Base-by-base conservation (phyloP, 2,329 filamentous ascomycete genomes). In the Verticillium nonalfalfae region DNA sequence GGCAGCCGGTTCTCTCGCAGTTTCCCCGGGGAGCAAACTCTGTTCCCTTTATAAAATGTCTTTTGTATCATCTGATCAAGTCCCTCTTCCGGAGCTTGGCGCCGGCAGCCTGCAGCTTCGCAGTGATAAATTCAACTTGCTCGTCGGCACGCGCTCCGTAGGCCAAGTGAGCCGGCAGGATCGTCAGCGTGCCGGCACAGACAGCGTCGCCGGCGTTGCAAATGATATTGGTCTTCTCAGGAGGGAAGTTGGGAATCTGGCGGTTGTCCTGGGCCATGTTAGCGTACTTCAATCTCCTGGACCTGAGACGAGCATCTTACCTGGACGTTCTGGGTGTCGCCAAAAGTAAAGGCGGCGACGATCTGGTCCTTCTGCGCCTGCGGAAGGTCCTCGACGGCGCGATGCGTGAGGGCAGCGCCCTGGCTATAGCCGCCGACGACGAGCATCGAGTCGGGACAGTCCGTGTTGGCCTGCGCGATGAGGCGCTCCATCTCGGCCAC, bases 341-440 rank as follows among this genome's bases (percentile, higher is more conserved):
- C 69, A 14, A 69, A 70, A n/a, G 66, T 69, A 56, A 71, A 68
- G 15, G 65, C 68, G 36, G 65, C 69, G 2, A 65, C 63, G 57
- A 70, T 66, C 59, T 66, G 65, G 54, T 66, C 64, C 59, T 68
- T 66, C 39, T 66, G 62, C 5, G 59, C 65, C 36, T 67, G 63
- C 3, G 63, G 61, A 3, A 73, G 67, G 26, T 66, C 35, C 61
- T 70, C 67, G 4, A 71, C 66, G 2, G 70, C 68, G 38, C 67
- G 66, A 54, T 71, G 70, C 2, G 66, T 66, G 39, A 72, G 59
- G 13, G 70, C 70, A 9, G 70, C 68, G 11, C 70, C 73, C 40
- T 73, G 76, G 68, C 73, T 76, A 66, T 78, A 79, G 5, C 76
- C 76, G 18, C 74, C 74, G 15, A 72, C 70, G 15, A 77, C 71